Evolutionary conservation across 768 basidiomycete genomes (phyloP).

Genomic region (Tylopilus cervinicoccineus): DNA sequence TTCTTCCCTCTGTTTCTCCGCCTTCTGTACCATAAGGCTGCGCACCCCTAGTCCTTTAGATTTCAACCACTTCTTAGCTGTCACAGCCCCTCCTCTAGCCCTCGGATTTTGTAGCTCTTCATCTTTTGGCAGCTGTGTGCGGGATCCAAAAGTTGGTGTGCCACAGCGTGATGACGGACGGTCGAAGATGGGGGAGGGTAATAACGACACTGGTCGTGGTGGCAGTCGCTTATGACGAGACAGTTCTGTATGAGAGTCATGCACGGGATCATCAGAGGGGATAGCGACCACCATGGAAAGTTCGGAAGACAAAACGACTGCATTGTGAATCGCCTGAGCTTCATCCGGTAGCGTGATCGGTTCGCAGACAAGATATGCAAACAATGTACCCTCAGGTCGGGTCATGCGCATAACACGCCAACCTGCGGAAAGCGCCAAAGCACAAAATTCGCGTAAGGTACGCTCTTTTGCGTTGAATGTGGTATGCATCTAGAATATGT

Average conservation of each 20-base stretch:
- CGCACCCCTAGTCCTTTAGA: constrained; percentile 29
- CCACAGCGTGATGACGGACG: constrained; percentile 51
- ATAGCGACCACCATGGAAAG: constrained; percentile 14
- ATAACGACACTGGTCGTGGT: constrained; percentile 7
- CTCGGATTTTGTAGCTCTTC: constrained; percentile 21
- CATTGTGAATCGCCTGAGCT: constrained; percentile 21
- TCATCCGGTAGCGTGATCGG: constrained; percentile 51
- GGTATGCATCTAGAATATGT: constrained; percentile 54
- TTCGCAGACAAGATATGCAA: constrained; percentile 68
- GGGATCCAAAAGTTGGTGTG: constrained; percentile 61
- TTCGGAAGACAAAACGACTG: constrained; percentile 14
- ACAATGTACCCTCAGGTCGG: constrained; percentile 57
- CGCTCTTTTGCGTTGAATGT: constrained; percentile 69
- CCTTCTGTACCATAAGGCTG: constrained; percentile 18
- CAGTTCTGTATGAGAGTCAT: neutral
- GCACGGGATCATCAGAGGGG: constrained; percentile 5
- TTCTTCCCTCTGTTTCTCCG: constrained; percentile 21
- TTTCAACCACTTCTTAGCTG: constrained; percentile 27
- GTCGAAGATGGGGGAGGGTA: constrained; percentile 33
- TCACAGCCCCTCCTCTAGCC: constrained; percentile 10
- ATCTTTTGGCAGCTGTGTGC: constrained; percentile 27
- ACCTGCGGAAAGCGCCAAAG: constrained; percentile 51
- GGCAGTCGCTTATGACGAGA: constrained; percentile 9
- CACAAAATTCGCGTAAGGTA: constrained; percentile 59
- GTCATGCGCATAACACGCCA: constrained; percentile 60